phyloP scores from a whole-genome alignment of 75 land plant species.

The Selaginella tamariscina region DNA sequence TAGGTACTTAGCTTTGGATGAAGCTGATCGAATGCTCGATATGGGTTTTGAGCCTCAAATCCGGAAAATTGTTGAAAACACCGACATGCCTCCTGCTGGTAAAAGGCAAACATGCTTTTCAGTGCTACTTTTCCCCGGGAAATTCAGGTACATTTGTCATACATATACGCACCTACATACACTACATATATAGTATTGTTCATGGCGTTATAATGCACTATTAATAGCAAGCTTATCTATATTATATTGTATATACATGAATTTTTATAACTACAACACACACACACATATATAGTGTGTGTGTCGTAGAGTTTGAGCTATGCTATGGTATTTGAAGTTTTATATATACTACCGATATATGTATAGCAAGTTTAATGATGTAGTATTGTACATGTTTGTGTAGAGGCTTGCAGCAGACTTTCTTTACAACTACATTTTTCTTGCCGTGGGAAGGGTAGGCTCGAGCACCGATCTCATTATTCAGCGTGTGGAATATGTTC shows the following conservation, averaged over 20 bases:
- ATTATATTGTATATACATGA: too few species aligned
- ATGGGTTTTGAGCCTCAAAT: conserved; percentile 99
- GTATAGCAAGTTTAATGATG: too few species aligned
- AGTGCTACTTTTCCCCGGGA: conserved; percentile 95
- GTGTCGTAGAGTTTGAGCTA: too few species aligned
- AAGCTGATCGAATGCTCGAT: conserved; percentile 94
- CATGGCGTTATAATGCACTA: too few species aligned
- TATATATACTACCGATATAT: neutral
- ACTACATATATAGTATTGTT: too few species aligned
- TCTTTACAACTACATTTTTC: conserved; percentile 64
- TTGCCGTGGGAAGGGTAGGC: conserved; percentile 95
- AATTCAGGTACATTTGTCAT: conserved; percentile 55
- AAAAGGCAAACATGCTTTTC: conserved; percentile 87
- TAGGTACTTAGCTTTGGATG: conserved; percentile 89
- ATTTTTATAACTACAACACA: too few species aligned
- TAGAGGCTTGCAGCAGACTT: conserved; percentile 91
- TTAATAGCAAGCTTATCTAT: too few species aligned
- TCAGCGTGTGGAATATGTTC: conserved; percentile 86
- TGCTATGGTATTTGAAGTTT: neutral
- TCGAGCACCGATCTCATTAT: conserved; percentile 93
- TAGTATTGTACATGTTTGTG: too few species aligned
- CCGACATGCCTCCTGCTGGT: conserved; percentile 87
- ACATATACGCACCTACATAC: too few species aligned
- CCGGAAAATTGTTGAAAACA: conserved; percentile 78
- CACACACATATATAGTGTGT: too few species aligned